phyloP scores from a whole-genome alignment of 2,329 filamentous ascomycete species.

The Xylaria sp. region DNA sequence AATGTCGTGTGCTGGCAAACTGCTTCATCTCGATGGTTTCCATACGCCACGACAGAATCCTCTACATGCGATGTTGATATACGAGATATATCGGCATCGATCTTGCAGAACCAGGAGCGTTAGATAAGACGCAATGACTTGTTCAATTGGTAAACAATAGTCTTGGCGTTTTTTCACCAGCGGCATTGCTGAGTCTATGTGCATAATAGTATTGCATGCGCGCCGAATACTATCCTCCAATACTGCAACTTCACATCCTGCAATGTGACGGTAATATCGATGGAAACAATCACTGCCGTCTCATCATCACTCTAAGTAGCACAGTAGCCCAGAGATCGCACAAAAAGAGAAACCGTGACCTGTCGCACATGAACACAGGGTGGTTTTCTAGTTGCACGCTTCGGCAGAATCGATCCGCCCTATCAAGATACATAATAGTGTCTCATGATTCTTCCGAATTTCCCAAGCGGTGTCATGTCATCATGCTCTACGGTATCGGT shows the following conservation, averaged over 20 bases:
- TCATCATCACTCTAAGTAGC: conserved; percentile 13
- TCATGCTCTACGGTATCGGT: conserved; percentile 26
- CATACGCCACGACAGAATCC: conserved; percentile 24
- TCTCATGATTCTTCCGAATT: conserved; percentile 41
- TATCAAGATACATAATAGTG: conserved; percentile 41
- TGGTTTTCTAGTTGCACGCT: conserved; percentile 33
- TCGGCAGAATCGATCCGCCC: conserved; percentile 39
- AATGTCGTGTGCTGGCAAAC: conserved; percentile 26
- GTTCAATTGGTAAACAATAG: conserved; percentile 2
- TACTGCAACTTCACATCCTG: conserved; percentile 22
- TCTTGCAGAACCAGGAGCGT: conserved; percentile 16
- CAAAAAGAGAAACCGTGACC: conserved; percentile 24
- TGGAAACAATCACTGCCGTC: conserved; percentile 19
- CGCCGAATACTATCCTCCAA: conserved; percentile 10
- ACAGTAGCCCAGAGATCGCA: conserved; percentile 26
- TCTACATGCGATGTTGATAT: conserved; percentile 16
- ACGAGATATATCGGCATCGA: conserved; percentile 25
- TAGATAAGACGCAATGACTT: neutral
- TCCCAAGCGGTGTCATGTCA: conserved; percentile 41
- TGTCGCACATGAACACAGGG: conserved; percentile 38
- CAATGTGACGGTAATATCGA: conserved; percentile 31
- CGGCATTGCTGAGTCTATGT: conserved; percentile 10
- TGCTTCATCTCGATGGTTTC: conserved; percentile 23
- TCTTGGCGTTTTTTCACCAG: conserved; percentile 10
- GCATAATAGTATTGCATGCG: conserved; percentile 21